Evolutionary conservation across 139 green algal genomes (phyloP).

Genomic region (Chara braunii): DNA sequence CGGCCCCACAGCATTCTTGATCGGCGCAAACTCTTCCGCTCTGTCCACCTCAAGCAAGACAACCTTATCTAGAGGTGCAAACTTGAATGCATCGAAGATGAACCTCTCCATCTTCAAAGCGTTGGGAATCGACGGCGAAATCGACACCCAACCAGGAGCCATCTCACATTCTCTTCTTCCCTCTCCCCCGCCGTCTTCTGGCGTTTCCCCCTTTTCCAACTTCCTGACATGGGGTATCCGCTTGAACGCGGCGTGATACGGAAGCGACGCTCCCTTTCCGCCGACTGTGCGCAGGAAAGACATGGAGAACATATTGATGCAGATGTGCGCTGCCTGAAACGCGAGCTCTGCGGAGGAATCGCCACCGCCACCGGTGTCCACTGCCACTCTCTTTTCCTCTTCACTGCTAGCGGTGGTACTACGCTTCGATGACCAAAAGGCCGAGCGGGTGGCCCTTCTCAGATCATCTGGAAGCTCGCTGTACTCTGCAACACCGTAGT

Average conservation of each 20-base stretch:
- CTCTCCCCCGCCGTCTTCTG: not conserved
- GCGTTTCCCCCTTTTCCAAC: too few relatives aligned
- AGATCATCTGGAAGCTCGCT: slow-evolving; percentile 26
- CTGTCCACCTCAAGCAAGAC: slow-evolving; percentile 58
- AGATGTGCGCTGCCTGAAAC: slow-evolving; percentile 81
- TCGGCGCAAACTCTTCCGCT: slow-evolving; percentile 72
- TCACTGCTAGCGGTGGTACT: too few relatives aligned
- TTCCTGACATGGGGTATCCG: too few relatives aligned
- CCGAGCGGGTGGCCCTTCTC: too few relatives aligned
- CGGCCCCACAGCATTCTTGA: slow-evolving; percentile 74
- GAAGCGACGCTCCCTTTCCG: not conserved
- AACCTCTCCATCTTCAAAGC: slow-evolving; percentile 92
- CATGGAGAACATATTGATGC: slow-evolving; percentile 87
- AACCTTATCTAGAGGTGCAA: slow-evolving; percentile 23
- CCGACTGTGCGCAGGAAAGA: slow-evolving; percentile 58
- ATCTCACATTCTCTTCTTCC: slow-evolving; percentile 1
- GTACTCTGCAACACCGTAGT: slow-evolving; percentile 33
- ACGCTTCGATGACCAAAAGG: too few relatives aligned
- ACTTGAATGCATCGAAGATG: slow-evolving; percentile 90
- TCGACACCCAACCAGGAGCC: slow-evolving; percentile 22
- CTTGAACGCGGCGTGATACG: too few relatives aligned
- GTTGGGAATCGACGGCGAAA: slow-evolving; percentile 35
- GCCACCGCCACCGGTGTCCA: not conserved
- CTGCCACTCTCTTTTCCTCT: too few relatives aligned
- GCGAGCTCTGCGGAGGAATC: slow-evolving; percentile 11